phyloP scores from a whole-genome alignment of 352 stramenopile species.

The Salisapilia sapeloensis region DNA sequence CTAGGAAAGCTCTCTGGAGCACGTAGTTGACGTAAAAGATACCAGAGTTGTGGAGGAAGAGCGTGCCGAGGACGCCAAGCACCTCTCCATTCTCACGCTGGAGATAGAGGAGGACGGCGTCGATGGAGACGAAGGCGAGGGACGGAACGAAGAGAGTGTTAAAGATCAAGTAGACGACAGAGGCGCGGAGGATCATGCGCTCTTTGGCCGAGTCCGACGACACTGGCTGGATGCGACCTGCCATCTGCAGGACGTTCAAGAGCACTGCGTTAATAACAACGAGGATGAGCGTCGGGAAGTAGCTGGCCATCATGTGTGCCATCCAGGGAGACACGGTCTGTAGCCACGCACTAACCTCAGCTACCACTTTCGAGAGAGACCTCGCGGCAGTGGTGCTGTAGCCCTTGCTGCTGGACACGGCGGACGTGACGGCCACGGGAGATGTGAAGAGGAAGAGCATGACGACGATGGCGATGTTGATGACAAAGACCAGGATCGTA shows the following conservation, averaged over 20 bases:
- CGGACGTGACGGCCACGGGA: conserved; percentile 64
- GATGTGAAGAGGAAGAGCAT: conserved; percentile 73
- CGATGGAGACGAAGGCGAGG: conserved; percentile 75
- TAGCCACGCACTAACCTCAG: conserved; percentile 30
- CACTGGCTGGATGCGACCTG: conserved; percentile 68
- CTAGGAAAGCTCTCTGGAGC: conserved; percentile 67
- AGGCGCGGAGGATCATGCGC: conserved; percentile 59
- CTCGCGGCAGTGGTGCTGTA: conserved; percentile 41
- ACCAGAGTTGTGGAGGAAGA: conserved; percentile 80
- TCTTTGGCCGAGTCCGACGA: conserved; percentile 76
- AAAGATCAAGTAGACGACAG: conserved; percentile 71
- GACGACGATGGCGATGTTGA: conserved; percentile 61
- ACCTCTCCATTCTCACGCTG: conserved; percentile 43
- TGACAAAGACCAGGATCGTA: conserved; percentile 40
- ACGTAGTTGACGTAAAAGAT: conserved; percentile 83
- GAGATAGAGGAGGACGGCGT: conserved; percentile 63
- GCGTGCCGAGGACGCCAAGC: conserved; percentile 60
- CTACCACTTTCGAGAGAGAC: conserved; percentile 51
- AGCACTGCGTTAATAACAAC: conserved; percentile 78
- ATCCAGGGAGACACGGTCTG: conserved; percentile 54
- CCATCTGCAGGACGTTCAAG: conserved; percentile 68
- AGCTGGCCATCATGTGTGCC: conserved; percentile 60
- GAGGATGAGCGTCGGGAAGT: conserved; percentile 71
- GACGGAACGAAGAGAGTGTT: conserved; percentile 80
- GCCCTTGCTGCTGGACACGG: conserved; percentile 51